phyloP scores from a whole-genome alignment of 2,329 filamentous ascomycete genomes.

The Fusarium chlamydosporum region DNA sequence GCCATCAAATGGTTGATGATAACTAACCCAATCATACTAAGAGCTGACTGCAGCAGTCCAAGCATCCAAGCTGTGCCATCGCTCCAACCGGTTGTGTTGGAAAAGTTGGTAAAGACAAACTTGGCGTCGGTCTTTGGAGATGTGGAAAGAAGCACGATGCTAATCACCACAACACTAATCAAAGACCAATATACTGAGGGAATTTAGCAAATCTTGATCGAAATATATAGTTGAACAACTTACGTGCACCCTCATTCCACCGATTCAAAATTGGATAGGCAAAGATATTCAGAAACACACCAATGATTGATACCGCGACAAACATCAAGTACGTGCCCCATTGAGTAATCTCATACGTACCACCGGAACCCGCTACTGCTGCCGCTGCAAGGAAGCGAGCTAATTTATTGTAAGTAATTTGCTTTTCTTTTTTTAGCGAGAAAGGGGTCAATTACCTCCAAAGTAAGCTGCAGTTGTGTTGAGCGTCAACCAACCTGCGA shows the following conservation, averaged over 20 bases:
- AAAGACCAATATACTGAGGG: constrained; percentile 59
- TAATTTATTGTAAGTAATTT: constrained; percentile 32
- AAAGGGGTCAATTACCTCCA: constrained; percentile 51
- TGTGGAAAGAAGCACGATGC: constrained; percentile 60
- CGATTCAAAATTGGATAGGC: constrained; percentile 58
- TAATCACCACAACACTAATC: constrained; percentile 58
- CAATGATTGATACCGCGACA: constrained; percentile 48
- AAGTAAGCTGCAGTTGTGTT: constrained; percentile 62
- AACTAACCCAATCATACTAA: constrained; percentile 52
- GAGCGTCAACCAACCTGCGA: constrained; percentile 61
- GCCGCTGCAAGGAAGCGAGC: constrained; percentile 62
- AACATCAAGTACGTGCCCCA: constrained; percentile 62
- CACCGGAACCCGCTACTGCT: constrained; percentile 57
- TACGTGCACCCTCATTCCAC: constrained; percentile 60
- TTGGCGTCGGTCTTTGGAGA: constrained; percentile 57
- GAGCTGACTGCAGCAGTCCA: constrained; percentile 59
- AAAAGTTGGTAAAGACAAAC: constrained; percentile 62
- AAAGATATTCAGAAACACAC: constrained; percentile 57
- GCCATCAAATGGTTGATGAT: accelerated
- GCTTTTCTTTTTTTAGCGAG: too few species aligned
- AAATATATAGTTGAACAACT: not conserved
- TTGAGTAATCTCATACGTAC: constrained; percentile 55
- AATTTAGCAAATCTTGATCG: not conserved
- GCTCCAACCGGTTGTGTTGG: constrained; percentile 62
- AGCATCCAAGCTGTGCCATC: constrained; percentile 64